These are phyloP conservation scores for Fusarium pseudonygamai DNA, from an alignment of 2,329 filamentous ascomycete genomes.

Conservation along the genomic window DNA sequence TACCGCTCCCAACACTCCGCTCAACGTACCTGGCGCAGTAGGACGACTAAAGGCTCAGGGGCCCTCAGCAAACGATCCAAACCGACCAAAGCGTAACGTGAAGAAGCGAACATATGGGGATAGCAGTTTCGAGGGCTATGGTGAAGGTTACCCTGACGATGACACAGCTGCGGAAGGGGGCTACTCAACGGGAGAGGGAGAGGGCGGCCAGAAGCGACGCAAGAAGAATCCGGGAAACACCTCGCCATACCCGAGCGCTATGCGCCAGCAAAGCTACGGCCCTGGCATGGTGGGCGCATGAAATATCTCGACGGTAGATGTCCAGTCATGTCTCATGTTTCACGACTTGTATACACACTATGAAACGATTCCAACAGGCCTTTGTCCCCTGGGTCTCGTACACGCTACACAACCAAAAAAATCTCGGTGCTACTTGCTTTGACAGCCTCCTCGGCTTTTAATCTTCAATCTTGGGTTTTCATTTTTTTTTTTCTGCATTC, in stretches of 20 bases:
- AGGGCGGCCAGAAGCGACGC: conserved; percentile 71
- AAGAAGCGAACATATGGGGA: conserved; percentile 83
- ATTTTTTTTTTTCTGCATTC: conserved; percentile 35
- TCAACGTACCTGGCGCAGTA: conserved; percentile 48
- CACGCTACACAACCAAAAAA: conserved; percentile 29
- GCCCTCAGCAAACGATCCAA: conserved; percentile 54
- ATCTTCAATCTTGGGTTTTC: conserved; percentile 23
- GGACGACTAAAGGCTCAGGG: conserved; percentile 53
- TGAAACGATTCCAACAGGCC: conserved; percentile 43
- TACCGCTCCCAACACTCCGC: conserved; percentile 64
- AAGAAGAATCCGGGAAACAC: conserved; percentile 66
- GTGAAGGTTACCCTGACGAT: conserved; percentile 76
- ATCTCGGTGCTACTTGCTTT: conserved; percentile 28
- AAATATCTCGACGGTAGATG: conserved; percentile 30
- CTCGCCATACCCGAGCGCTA: conserved; percentile 54
- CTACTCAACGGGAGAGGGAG: conserved; percentile 79
- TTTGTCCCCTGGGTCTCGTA: conserved; percentile 16
- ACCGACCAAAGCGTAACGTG: conserved; percentile 70
- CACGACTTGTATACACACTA: conserved; percentile 44
- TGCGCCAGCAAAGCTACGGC: conserved; percentile 64
- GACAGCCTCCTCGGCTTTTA: conserved; percentile 29
- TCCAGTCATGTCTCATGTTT: conserved; percentile 13
- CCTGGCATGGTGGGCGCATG: conserved; percentile 68
- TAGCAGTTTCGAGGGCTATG: conserved; percentile 77
- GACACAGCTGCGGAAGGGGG: conserved; percentile 66